Percentiles rank a stretch among this genome's conserved stretches.
Evolutionary conservation across 257 asterid genomes (phyloP).

Genomic region (Salvia splendens): DNA sequence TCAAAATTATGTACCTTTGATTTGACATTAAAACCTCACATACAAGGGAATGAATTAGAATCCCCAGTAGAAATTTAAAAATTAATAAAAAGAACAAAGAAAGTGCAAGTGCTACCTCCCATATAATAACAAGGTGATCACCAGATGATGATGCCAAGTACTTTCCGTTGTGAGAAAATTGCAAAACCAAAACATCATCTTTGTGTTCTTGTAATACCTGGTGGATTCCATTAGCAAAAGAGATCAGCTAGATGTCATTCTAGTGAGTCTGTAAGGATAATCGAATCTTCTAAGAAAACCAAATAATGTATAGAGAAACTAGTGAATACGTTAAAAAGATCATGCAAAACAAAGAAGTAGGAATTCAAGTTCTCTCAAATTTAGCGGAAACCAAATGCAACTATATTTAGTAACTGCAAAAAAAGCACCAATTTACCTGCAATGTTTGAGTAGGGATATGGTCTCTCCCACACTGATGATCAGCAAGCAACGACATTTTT

Average conservation of each 20-base stretch:
- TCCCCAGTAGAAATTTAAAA: neutral
- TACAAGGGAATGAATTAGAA: constrained; percentile 12
- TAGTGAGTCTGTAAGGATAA: neutral
- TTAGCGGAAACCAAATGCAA: too few species aligned
- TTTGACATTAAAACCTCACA: constrained; percentile 2
- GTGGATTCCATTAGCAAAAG: constrained; percentile 27
- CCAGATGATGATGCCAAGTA: constrained; percentile 79
- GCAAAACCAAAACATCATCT: constrained; percentile 80
- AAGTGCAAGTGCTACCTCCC: constrained; percentile 60
- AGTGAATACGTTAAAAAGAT: constrained; percentile 16
- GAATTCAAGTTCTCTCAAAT: neutral
- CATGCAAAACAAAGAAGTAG: neutral
- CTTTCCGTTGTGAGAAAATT: constrained; percentile 78
- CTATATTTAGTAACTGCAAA: neutral
- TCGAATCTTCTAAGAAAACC: neutral
- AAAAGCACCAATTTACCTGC: constrained; percentile 48
- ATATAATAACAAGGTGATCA: constrained; percentile 64
- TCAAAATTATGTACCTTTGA: neutral
- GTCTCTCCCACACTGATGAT: constrained; percentile 80
- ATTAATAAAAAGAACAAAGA: constrained; percentile 10
- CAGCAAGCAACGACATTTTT: constrained; percentile 70
- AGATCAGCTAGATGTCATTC: constrained; percentile 25
- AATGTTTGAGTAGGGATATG: constrained; percentile 72
- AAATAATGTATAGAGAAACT: neutral
- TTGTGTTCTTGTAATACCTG: constrained; percentile 68